phyloP scores from a whole-genome alignment of 2,329 filamentous ascomycete genomes.

The Cladobotryum mycophilum region DNA sequence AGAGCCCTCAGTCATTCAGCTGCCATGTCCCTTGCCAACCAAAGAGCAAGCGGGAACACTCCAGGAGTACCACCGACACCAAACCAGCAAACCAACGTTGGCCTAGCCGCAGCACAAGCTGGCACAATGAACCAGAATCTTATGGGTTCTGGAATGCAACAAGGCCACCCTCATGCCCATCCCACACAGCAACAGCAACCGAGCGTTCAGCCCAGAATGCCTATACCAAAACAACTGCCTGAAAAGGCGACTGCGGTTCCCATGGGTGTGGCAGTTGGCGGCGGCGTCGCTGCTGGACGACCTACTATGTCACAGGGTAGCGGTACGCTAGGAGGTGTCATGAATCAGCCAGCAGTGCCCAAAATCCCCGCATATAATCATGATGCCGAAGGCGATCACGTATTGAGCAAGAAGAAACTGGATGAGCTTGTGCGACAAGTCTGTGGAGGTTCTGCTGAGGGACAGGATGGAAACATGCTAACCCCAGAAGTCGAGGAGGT shows the following conservation, averaged over 20 bases:
- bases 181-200: conserved; percentile 29
- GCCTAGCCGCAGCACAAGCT: conserved; percentile 21
- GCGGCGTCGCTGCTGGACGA: conserved; percentile 57
- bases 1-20: conserved; percentile 43
- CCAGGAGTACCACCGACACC: conserved; percentile 26
- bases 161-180: conserved; percentile 16
- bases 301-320: conserved; percentile 80
- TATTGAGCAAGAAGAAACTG: conserved; percentile 96
- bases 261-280: conserved; percentile 63
- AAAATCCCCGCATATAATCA: conserved; percentile 80
- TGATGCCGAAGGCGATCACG: conserved; percentile 84
- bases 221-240: conserved; percentile 73
- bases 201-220: conserved; percentile 57
- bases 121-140: conserved; percentile 26
- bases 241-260: conserved; percentile 63
- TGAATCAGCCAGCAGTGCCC: conserved; percentile 78
- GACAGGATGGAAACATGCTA: conserved; percentile 68
- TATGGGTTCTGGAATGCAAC: conserved; percentile 25
- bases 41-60: conserved; percentile 28
- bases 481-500: conserved; percentile 96
- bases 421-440: conserved; percentile 94
- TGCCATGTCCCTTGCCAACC: conserved; percentile 44
- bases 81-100: conserved; percentile 25
- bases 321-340: conserved; percentile 70
- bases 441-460: conserved; percentile 69